Evolutionary conservation across 1,139 yeast genomes (phyloP), one percentile per base, ranked within the genome.

Genomic region (Yamadazyma dendronema): DNA sequence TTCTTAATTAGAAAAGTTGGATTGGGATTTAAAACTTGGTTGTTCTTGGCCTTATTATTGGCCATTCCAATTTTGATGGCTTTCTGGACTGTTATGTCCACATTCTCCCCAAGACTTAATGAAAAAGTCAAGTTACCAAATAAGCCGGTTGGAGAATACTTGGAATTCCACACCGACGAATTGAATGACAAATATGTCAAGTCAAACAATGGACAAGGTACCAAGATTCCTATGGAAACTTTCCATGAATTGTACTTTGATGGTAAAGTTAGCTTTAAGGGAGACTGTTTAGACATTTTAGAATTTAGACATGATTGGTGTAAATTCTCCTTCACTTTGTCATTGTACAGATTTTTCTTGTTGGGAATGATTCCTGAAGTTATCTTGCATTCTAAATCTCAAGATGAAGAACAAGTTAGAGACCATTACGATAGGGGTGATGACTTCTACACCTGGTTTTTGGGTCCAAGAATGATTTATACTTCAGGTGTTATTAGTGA

Each of bases 381-480:
- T 40, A 84, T 88, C 53, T 60, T 88, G 79, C 97, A 88, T 70
- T 82, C 95, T 43, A 81, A 88, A 60, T 84, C 95, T 24, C 96
- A 88, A 68, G 96, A 89, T 59, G 96, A 89, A 69, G 97, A 88
- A 65, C 97, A 88, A 67, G 96, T 88, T 40, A 81, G 96, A 64
- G 96, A 84, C 56, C 96, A 89, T 67, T 88, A 88, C 64, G 97
- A 89, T 70, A 85, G 97, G 53, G 96, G 97, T 64, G 96, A 88
- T 59, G 96, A 89, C 65, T 88, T 89, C 64, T 89, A 88, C 77
- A 70, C 89, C 39, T 88, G 95, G 94, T 88, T 88, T 70, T 73
- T 88, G 53, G 97, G 96, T 41, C 95, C 95, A 49, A 81, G 96
- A 65, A 88, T 88, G 96, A 76, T 88, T 59, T 89, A 88, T 67